Evolutionary conservation across 257 asterid species (phyloP), one percentile per base, ranked within the genome.

Genomic region (Solanum sitiens): DNA sequence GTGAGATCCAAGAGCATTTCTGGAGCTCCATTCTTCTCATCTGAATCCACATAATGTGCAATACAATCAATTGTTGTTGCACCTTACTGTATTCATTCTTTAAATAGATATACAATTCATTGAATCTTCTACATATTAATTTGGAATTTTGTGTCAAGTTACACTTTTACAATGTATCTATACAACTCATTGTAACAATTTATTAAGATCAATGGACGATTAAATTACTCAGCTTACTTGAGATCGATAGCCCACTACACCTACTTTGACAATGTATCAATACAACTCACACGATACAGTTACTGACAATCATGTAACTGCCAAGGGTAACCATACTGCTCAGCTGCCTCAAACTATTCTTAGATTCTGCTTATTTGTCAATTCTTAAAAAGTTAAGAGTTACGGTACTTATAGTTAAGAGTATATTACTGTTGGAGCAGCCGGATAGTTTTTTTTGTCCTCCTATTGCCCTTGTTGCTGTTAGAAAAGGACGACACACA

Each of bases 1-100:
- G 93, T 95, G 93, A 95, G 99, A 87, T 94, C 99, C 84, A 96
- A 90, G 91, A 95, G 98, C 88, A 93, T 96, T 86, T 88, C 91
- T 23, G 99, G 99, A 86, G 97, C 93, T 14, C 98, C 98, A 40
- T 93, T 88, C 90, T 95, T 96, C 90, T 89, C 98, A 71, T 72
- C 94, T 93, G 95, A 91, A 83, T 89, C 94, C 37, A 42, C 88
- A 56, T 92, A 87, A 50, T 30, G 27, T 82, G 86, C 70, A 30
- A 2, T 50, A 32, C 8, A 50, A 50, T 11, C 20, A 47, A 18
- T 50, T 2, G 11, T 11, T 80, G 44, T 47, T 80, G 44, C 30
- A 47, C 70, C 70, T 47, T 45, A 27, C 47, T 80, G 85, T 27
- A 50, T 18, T 82, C 86, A 18, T 82, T 82, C 70, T 50, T 82